These are phyloP conservation scores for Phialophora chinensis DNA, from an alignment of 2,329 filamentous ascomycete genomes.

Conservation along the genomic window DNA sequence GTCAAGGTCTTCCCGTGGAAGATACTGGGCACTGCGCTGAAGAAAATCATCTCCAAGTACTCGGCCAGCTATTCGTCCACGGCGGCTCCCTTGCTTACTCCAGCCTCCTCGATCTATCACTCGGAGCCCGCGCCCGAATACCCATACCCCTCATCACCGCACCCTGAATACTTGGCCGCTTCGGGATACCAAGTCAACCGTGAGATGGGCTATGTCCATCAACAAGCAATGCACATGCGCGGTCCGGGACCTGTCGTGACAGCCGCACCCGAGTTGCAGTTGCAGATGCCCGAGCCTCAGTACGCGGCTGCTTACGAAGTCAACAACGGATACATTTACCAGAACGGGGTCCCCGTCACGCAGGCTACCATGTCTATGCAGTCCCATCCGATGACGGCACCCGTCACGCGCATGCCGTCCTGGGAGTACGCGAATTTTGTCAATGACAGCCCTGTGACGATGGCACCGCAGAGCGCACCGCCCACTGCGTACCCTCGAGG, in stretches of 20 bases:
- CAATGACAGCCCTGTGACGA: slow-evolving; percentile 41
- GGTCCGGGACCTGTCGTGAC: slow-evolving; percentile 31
- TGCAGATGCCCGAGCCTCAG: slow-evolving; percentile 33
- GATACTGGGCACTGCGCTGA: slow-evolving; percentile 81
- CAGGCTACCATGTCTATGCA: slow-evolving; percentile 33
- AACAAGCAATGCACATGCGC: slow-evolving; percentile 19
- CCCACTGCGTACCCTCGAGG: slow-evolving; percentile 35
- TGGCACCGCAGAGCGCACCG: slow-evolving; percentile 39
- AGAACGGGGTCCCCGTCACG: slow-evolving; percentile 29
- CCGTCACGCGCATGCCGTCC: slow-evolving; percentile 43
- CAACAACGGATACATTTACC: slow-evolving; percentile 34
- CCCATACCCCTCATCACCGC: slow-evolving; percentile 54
- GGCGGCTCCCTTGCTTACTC: slow-evolving; percentile 53
- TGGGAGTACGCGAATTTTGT: slow-evolving; percentile 49
- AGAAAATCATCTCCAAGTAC: slow-evolving; percentile 99
- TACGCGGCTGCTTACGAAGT: slow-evolving; percentile 29
- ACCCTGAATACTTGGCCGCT: slow-evolving; percentile 43
- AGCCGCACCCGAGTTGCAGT: slow-evolving; percentile 34
- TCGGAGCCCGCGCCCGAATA: slow-evolving; percentile 56
- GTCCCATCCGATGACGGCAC: slow-evolving; percentile 41
- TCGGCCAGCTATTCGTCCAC: slow-evolving; percentile 74
- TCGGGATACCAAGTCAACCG: slow-evolving; percentile 20
- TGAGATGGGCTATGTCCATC: slow-evolving; percentile 29
- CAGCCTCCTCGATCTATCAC: slow-evolving; percentile 49
- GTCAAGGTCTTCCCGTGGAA: slow-evolving; percentile 99